Evolutionary conservation across 768 basidiomycete genomes (phyloP).

Genomic region (Fistulinella prunicolor): DNA sequence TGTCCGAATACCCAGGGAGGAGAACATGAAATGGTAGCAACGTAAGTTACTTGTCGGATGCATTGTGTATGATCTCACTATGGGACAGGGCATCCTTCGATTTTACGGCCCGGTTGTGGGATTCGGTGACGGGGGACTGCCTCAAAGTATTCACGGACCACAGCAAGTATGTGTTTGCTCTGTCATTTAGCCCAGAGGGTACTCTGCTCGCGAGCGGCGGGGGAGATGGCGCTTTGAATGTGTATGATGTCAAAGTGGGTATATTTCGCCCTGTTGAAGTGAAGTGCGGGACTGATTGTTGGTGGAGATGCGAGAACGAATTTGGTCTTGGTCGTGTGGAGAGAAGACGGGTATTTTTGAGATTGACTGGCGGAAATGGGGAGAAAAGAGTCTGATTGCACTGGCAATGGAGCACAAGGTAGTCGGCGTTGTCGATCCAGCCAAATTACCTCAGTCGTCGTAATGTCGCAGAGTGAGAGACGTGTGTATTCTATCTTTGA

Average conservation of each 20-base stretch:
- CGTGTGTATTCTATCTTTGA: slow-evolving; percentile 6
- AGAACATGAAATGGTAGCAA: slow-evolving; percentile 63
- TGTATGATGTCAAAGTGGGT: slow-evolving; percentile 70
- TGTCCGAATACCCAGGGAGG: slow-evolving; percentile 50
- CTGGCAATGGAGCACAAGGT: slow-evolving; percentile 64
- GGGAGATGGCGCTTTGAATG: slow-evolving; percentile 71
- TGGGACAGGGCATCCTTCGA: slow-evolving; percentile 72
- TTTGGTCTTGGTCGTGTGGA: slow-evolving; percentile 65
- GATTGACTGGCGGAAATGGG: slow-evolving; percentile 67
- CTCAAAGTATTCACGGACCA: slow-evolving; percentile 70
- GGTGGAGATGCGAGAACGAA: slow-evolving; percentile 43
- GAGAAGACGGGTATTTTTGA: slow-evolving; percentile 70
- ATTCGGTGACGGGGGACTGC: slow-evolving; percentile 74
- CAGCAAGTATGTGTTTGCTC: slow-evolving; percentile 64
- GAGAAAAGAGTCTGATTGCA: slow-evolving; percentile 56
- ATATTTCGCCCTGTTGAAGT: slow-evolving; percentile 16
- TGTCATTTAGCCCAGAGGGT: slow-evolving; percentile 75
- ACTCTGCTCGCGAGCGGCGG: slow-evolving; percentile 71
- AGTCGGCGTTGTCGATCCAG: slow-evolving; percentile 66
- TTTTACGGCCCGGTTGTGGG: slow-evolving; percentile 77
- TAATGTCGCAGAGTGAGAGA: too few species aligned
- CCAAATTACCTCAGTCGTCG: slow-evolving; percentile 29
- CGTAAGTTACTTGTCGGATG: slow-evolving; percentile 45
- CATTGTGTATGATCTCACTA: slow-evolving; percentile 1
- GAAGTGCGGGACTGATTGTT: slow-evolving; percentile 7